phyloP scores from a whole-genome alignment of 2,329 filamentous ascomycete species.

The Sporothrix variecibatus region DNA sequence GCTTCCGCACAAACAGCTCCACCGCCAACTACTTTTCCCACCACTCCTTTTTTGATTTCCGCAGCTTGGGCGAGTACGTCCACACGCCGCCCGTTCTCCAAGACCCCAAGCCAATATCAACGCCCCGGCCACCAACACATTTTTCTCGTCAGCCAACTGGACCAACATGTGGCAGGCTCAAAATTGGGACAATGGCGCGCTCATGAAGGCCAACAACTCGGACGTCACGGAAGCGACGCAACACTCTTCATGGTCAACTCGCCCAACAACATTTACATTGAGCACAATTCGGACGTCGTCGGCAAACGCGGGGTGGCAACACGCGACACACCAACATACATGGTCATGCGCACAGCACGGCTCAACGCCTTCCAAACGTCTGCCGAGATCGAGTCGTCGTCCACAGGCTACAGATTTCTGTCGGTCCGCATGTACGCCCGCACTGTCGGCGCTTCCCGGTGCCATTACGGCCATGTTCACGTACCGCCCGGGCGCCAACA shows the following conservation, averaged over 20 bases:
- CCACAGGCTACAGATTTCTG: constrained; percentile 35
- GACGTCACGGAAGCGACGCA: constrained; percentile 36
- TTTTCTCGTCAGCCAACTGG: constrained; percentile 43
- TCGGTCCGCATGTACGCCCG: constrained; percentile 41
- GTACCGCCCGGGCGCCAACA: constrained; percentile 36
- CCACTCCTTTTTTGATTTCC: constrained; percentile 55
- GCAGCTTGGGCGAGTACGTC: constrained; percentile 45
- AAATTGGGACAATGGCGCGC: constrained; percentile 44
- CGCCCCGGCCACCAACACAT: constrained; percentile 43
- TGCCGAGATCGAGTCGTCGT: constrained; percentile 38
- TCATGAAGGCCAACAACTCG: constrained; percentile 29
- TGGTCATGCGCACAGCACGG: constrained; percentile 33
- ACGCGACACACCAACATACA: constrained; percentile 16
- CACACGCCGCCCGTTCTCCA: constrained; percentile 39
- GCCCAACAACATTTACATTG: constrained; percentile 46
- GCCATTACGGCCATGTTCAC: constrained; percentile 42
- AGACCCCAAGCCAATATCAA: constrained; percentile 35
- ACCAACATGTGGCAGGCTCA: constrained; percentile 43
- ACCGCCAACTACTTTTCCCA: constrained; percentile 46
- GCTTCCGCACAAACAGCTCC: constrained; percentile 52
- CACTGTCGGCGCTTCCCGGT: constrained; percentile 36
- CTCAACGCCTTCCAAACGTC: constrained; percentile 35
- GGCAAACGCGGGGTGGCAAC: constrained; percentile 19
- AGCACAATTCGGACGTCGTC: constrained; percentile 39
- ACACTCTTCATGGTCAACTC: constrained; percentile 43